Base-by-base conservation (phyloP, 73 alveolate genomes). In the Paramecium primaurelia region DNA sequence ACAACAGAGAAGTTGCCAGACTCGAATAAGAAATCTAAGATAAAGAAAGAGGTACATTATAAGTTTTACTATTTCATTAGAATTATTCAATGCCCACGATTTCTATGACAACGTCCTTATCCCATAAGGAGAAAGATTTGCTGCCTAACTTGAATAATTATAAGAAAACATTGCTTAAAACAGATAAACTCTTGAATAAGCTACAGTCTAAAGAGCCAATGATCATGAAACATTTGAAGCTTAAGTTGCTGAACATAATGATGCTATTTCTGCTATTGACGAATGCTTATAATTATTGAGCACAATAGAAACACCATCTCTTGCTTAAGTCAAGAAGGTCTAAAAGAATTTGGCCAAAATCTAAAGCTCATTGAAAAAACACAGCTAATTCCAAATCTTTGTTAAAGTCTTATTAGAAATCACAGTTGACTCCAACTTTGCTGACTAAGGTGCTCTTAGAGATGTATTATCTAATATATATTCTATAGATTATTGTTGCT, bases 21-120 rank as follows among this genome's bases (percentile, higher is more conserved):
- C 91, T 80, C 58, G 91, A 80, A 80, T 80, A 80, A 80, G 91
- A 80, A 47, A 80, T 80, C 91, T 80, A 80, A 80, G 91, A 80
- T 49, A 45, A 45, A 20, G 91, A 80, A 10, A 80, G 91, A 80
- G 91, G 91, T 80, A 80, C 47, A 3, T 25, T 6, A 47, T 80
- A 2, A 10, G 18, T 32, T 26, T 45, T 22, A 32, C 8, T 42
- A 12, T 45, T 34, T 54, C 14, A 0, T 45, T 28, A 80, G 91
- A 80, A 80, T 45, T 80, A 16, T 80, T 80, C 91, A 80, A 80
- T 80, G 91, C 91, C 14, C 71, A 80, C 91, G 91, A 80, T 80
- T 80, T 80, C 91, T 45, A 45, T 49, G 91, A 80, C 47, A 80
- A 80, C 47, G 91, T 80, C 45, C 73, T 80, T 58, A 80, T 80